Evolutionary conservation across 495 filamentous ascomycete genomes (phyloP), one percentile per base, ranked within the genome.

Genomic region (Amniculicola lignicola): DNA sequence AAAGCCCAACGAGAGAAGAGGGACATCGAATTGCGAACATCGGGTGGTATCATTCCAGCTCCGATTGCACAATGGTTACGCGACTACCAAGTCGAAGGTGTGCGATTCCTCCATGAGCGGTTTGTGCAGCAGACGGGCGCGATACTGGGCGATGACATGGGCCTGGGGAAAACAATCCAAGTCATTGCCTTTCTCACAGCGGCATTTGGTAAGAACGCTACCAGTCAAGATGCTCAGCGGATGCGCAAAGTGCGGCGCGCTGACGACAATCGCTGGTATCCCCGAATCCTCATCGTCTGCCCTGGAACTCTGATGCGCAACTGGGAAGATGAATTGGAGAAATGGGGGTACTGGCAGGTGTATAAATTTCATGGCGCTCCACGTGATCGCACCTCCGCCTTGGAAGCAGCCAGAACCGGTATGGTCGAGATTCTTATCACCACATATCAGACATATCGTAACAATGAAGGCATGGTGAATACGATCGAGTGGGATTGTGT

Each of bases 311-410:
- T 98, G 56, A 92, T 97, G 54, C 78, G 81, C 47, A 97, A 98
- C 60, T 98, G 93, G 93, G 82, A 79, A 66, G 81, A 82, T 15
- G 93, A 98, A 68, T 73, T 98, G 14, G 70, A 80, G 31, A 81
- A 84, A 45, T 98, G 93, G 93, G 93, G 93, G 1, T 98, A 89
- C 88, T 98, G 93, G 93, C 82, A 88, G 58, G 78, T 88, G 11
- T 88, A 94, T 63, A 69, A 82, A 4, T 98, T 83, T 67, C 92
- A 96, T 63, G 91, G 90, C 3, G 51, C 19, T 16, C 60, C 65
- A 19, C 68, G 76, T 4, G 81, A 77, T 28, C 90, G 87, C 62
- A 84, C 87, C 18, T 77, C 80, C 29, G 86, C 87, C 1, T 76
- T 96, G 1, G 72, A 85, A 43, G 78, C 88, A 0, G 93, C 90